A percentile compares a stretch with the other conserved stretches of the same genome.
Evolutionary conservation across 495 filamentous ascomycete species (phyloP).

Genomic region (Usnea hakonensis): DNA sequence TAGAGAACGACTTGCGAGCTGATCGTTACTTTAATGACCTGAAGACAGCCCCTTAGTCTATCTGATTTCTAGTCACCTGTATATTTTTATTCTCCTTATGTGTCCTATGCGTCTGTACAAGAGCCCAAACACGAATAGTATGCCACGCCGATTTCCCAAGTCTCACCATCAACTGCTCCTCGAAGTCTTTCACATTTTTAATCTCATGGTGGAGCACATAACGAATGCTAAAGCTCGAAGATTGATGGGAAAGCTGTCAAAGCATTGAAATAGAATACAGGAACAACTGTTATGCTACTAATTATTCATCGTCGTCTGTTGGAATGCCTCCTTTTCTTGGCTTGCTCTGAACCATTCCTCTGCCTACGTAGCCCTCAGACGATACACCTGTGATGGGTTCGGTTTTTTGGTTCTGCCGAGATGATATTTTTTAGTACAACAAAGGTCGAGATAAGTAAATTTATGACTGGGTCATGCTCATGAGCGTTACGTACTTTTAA

Average conservation of each 20-base stretch:
- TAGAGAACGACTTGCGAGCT: not conserved
- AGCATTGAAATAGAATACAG: slow-evolving; percentile 9
- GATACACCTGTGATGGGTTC: slow-evolving; percentile 87
- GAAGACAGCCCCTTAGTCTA: too few relatives aligned
- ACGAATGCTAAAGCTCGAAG: not conserved
- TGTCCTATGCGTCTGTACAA: slow-evolving; percentile 12
- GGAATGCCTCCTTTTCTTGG: slow-evolving; percentile 26
- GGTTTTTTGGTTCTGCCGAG: slow-evolving; percentile 64
- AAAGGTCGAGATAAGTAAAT: not conserved
- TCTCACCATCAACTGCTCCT: not conserved
- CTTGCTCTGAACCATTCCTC: slow-evolving; percentile 72
- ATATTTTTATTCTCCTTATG: not conserved
- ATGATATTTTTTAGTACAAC: not conserved
- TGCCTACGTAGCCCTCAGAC: slow-evolving; percentile 69
- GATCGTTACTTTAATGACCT: too few relatives aligned
- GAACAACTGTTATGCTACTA: not conserved
- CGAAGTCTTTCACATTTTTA: not conserved
- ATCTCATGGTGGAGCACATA: not conserved
- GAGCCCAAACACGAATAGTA: not conserved
- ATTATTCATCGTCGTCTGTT: slow-evolving; percentile 22
- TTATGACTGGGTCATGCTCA: not conserved
- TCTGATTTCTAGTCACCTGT: too few relatives aligned
- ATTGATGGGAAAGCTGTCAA: slow-evolving; percentile 2
- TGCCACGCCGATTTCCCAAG: not conserved
- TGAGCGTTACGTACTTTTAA: slow-evolving; percentile 55